Evolutionary conservation across 176 grass and related monocot species (phyloP), one percentile per base, ranked within the genome.

Genomic region (Oryza longistaminata): DNA sequence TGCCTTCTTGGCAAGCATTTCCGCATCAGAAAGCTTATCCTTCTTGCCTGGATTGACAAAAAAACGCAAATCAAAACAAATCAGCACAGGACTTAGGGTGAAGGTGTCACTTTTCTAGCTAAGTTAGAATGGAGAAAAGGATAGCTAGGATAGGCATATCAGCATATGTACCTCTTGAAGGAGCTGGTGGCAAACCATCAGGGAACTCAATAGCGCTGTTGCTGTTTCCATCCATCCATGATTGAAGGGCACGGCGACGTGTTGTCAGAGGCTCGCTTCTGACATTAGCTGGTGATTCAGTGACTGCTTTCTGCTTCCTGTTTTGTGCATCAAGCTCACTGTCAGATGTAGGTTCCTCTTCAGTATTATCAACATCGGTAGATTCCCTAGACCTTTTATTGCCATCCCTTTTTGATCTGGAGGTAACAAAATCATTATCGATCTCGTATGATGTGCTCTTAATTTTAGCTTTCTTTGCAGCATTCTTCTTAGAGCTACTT

Each of bases 171-270:
- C 93, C 90, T 94, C 87, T 92, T 4, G 87, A 92, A 70, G 93
- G 85, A 64, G 85, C 85, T 72, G 79, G 70, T 14, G 75, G 93
- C 49, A 94, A 66, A 22, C 93, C 93, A 77, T 92, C 85, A 12
- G 93, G 93, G 70, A 92, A 94, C 71, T 94, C 90, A 55, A 94
- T 37, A 24, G 58, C n/a, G 39, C 66, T 88, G 21, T 53, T 84
- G 66, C 85, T 87, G 61, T 73, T 91, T 33, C 87, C 90, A 65
- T 89, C 81, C 78, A 92, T 94, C 78, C 93, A 89, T 69, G 93
- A 92, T 81, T 94, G 93, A 85, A 92, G 93, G 69, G 93, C 93
- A 61, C 93, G 82, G 2, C 90, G 87, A 66, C 93, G 93, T 67
- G 93, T 94, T 15, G 87, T 94, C 19, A 94, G 90, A 77, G 90